Percentiles rank a stretch among this genome's conserved stretches.
phyloP scores from a whole-genome alignment of 2,329 filamentous ascomycete genomes.

The Talaromyces amestolkiae region DNA sequence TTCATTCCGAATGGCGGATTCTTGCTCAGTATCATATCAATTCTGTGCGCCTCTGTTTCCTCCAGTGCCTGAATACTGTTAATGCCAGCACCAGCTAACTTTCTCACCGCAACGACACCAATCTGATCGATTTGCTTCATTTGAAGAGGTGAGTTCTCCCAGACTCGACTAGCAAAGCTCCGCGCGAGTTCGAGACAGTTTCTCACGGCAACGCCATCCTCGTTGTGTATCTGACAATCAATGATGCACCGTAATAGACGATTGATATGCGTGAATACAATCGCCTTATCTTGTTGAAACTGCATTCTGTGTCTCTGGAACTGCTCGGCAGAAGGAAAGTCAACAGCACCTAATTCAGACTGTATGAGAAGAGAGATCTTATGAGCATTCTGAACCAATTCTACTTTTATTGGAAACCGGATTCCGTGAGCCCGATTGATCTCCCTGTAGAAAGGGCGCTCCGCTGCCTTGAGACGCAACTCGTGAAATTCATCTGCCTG shows the following conservation, averaged over 20 bases:
- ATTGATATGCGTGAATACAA: constrained; percentile 67
- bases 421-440: constrained; percentile 69
- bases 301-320: constrained; percentile 55
- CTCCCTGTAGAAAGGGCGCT: constrained; percentile 67
- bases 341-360: constrained; percentile 65
- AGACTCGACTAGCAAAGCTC: constrained; percentile 70
- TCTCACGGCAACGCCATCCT: constrained; percentile 66
- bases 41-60: constrained; percentile 62
- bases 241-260: constrained; percentile 72
- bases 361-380: constrained; percentile 80
- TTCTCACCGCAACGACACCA: constrained; percentile 71
- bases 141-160: constrained; percentile 80
- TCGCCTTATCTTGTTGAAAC: constrained; percentile 58
- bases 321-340: constrained; percentile 60
- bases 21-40: constrained; percentile 73
- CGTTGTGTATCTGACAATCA: constrained; percentile 63
- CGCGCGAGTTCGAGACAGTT: constrained; percentile 74
- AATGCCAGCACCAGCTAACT: constrained; percentile 69
- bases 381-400: constrained; percentile 64
- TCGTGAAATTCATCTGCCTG: constrained; percentile 71
- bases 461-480: constrained; percentile 66
- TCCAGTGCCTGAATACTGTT: constrained; percentile 69
- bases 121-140: constrained; percentile 79
- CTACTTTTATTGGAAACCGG: constrained; percentile 68
- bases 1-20: constrained; percentile 81